Evolutionary conservation across 2,329 filamentous ascomycete genomes (phyloP).

Genomic region (Aureobasidium sp.): DNA sequence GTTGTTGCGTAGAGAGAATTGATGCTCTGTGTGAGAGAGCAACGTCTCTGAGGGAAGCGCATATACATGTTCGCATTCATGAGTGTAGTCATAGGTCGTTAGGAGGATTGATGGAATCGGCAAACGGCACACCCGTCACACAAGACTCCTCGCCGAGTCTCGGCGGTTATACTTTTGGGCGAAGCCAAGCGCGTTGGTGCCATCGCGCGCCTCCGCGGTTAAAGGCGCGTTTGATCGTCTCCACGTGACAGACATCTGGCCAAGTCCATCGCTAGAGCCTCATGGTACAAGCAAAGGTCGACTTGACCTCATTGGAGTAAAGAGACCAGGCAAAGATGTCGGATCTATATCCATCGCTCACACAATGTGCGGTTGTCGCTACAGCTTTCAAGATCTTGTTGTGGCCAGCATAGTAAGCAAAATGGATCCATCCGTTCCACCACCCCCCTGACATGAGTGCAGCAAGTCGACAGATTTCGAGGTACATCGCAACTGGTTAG

Average conservation of each 20-base stretch:
- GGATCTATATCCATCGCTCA: constrained; percentile 76
- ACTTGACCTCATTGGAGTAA: background rate
- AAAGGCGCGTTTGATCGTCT: background rate
- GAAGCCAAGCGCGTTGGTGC: background rate
- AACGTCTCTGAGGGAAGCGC: background rate
- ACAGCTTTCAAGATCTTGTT: constrained; percentile 85
- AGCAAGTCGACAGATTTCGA: constrained; percentile 99
- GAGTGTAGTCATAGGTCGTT: background rate
- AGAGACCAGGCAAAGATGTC: constrained; percentile 47
- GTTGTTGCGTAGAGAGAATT: background rate
- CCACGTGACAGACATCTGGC: constrained; percentile 7
- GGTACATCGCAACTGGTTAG: constrained; percentile 97
- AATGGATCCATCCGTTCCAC: constrained; percentile 6
- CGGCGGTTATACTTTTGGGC: background rate
- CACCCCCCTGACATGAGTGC: constrained; percentile 16
- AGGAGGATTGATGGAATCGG: background rate
- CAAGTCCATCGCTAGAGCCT: background rate
- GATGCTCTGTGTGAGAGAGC: background rate
- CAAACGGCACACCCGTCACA: background rate
- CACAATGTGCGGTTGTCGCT: constrained; percentile 78
- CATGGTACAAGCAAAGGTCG: background rate
- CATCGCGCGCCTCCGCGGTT: background rate
- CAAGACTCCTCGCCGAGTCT: background rate
- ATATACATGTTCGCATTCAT: background rate
- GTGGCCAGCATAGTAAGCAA: constrained; percentile 83